A percentile compares a stretch with the other conserved stretches of the same genome.
Conservation (phyloP, 2,329 filamentous ascomycete genomes). For the Magnaporthiopsis incrustans region DNA sequence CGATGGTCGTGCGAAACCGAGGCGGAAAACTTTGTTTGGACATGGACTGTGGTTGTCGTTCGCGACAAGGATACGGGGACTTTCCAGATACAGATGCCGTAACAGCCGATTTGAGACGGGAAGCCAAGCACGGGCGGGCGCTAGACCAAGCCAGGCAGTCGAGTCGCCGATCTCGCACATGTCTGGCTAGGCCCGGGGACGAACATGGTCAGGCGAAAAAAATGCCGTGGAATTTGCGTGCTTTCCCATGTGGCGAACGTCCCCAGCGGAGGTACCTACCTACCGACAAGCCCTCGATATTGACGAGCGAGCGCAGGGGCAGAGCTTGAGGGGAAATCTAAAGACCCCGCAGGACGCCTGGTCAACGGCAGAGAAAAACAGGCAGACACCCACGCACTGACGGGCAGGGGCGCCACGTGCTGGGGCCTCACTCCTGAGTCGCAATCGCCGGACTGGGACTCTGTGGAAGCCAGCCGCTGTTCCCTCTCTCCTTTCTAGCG, state of each 20-base stretch:
- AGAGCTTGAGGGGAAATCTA: too few relatives aligned
- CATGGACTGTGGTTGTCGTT: background rate
- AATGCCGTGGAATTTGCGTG: background rate
- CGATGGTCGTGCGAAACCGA: background rate
- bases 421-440: background rate
- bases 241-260: background rate
- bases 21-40: background rate
- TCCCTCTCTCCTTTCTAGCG: background rate
- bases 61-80: background rate
- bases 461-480: too few relatives aligned
- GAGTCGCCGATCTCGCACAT: background rate
- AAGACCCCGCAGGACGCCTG: too few relatives aligned
- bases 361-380: background rate
- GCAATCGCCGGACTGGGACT: background rate
- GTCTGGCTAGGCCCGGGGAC: too few relatives aligned
- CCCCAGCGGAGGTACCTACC: too few relatives aligned
- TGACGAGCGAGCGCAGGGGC: too few relatives aligned
- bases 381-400: too few relatives aligned
- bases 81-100: too few relatives aligned
- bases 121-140: background rate
- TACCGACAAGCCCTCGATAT: too few relatives aligned
- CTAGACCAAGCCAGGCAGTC: background rate
- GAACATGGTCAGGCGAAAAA: background rate
- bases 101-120: background rate
- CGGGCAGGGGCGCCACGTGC: background rate